Conservation (phyloP, 768 basidiomycete species). For the Pleurotus ostreatus region DNA sequence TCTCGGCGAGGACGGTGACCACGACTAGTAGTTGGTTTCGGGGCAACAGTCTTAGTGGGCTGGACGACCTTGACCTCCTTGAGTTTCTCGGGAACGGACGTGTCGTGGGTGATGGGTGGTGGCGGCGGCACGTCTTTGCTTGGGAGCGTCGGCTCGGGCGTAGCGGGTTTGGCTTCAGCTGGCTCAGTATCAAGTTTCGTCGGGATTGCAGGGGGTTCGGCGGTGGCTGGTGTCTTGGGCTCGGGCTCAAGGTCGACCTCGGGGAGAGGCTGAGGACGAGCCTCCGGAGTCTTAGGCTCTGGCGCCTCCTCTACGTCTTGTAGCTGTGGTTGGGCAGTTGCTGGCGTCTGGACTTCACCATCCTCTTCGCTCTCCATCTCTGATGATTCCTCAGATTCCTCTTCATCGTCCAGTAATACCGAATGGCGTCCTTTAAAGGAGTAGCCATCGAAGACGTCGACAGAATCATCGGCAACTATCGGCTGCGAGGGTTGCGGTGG, state of each 20-base stretch:
- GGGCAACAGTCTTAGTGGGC: conserved; percentile 17
- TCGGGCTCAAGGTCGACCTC: conserved; percentile 8
- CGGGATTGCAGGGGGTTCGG: conserved; percentile 17
- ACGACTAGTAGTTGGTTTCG: conserved; percentile 20
- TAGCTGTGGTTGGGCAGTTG: background rate
- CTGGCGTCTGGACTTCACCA: conserved; percentile 28
- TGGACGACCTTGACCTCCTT: conserved; percentile 21
- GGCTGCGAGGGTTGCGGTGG: conserved; percentile 27
- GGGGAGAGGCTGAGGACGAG: conserved; percentile 38
- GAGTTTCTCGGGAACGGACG: conserved; percentile 22
- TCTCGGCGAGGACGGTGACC: conserved; percentile 52
- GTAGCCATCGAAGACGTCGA: conserved; percentile 91
- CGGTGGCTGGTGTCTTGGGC: background rate
- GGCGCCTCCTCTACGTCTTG: conserved; percentile 24
- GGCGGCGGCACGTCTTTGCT: background rate
- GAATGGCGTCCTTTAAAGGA: conserved; percentile 88
- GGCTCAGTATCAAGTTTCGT: background rate
- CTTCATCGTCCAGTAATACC: conserved; percentile 70
- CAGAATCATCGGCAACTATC: conserved; percentile 41
- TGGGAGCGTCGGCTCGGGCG: background rate
- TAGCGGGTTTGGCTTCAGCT: background rate
- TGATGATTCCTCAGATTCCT: conserved; percentile 41
- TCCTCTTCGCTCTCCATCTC: conserved; percentile 40
- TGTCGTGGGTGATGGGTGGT: background rate
- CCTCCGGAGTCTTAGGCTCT: conserved; percentile 79